These are phyloP conservation scores for Euphrasia confusa DNA, from an alignment of 257 asterid species.

Conservation along the genomic window DNA sequence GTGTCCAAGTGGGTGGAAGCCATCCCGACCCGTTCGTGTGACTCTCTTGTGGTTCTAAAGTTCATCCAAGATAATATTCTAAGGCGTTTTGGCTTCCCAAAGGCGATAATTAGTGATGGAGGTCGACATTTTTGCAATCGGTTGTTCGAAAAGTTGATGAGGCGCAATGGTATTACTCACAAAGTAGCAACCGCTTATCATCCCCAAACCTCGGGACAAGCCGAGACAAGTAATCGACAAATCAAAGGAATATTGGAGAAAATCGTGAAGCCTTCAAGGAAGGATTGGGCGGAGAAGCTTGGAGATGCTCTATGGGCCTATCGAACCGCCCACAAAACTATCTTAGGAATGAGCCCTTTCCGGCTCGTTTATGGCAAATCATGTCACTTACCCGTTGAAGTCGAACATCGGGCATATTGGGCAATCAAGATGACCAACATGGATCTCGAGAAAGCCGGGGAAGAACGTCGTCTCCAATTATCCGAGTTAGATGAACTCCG, in stretches of 20 bases:
- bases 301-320: neutral
- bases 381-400: neutral
- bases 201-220: neutral
- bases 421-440: neutral
- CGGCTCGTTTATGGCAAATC: neutral
- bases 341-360: neutral
- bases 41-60: too few species aligned
- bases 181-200: neutral
- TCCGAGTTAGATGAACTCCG: too few species aligned
- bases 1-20: too few species aligned
- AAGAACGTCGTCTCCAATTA: too few species aligned
- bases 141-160: neutral
- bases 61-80: too few species aligned
- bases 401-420: neutral
- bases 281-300: neutral
- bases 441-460: too few species aligned
- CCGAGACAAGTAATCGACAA: neutral
- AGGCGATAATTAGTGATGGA: neutral
- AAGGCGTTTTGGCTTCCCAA: too few species aligned
- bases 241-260: too few species aligned
- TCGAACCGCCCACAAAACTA: neutral
- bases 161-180: too few species aligned
- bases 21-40: too few species aligned
- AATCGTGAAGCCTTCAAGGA: too few species aligned
- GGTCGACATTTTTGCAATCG: neutral